Evolutionary conservation across 176 grass and related monocot genomes (phyloP).

Genomic region (Zizania latifolia): DNA sequence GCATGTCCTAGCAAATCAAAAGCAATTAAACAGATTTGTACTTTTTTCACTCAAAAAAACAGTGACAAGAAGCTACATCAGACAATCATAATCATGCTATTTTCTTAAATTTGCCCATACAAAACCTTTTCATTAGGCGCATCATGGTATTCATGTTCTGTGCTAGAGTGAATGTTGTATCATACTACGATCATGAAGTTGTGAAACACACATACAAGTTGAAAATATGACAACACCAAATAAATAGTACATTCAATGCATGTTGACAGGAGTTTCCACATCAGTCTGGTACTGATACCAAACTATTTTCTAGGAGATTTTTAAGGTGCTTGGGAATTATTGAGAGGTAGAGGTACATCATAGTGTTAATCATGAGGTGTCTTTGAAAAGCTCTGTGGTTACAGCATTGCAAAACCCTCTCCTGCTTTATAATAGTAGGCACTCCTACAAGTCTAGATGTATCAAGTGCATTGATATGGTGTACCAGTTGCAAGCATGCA

Average conservation of each 20-base stretch:
- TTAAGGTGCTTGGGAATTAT: too few species aligned
- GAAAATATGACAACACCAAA: background rate
- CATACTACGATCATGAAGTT: background rate
- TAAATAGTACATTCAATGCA: background rate
- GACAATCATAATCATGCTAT: conserved; percentile 17
- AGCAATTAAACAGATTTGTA: conserved; percentile 10
- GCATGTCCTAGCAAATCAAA: background rate
- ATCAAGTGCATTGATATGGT: background rate
- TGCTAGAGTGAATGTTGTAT: too few species aligned
- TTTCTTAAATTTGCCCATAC: background rate
- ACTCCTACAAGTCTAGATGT: background rate
- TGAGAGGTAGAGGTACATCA: too few species aligned
- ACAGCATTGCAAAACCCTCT: background rate
- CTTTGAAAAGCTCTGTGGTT: background rate
- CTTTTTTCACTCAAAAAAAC: background rate
- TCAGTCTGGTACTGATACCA: background rate
- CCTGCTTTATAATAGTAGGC: background rate
- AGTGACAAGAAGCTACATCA: background rate
- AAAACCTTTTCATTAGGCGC: background rate
- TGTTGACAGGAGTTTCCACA: background rate
- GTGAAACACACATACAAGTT: too few species aligned
- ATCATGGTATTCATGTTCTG: background rate
- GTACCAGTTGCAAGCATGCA: background rate
- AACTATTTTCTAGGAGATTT: background rate
- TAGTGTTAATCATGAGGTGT: too few species aligned